Percentiles rank a stretch among this genome's conserved stretches.
phyloP scores from a whole-genome alignment of 2,329 filamentous ascomycete genomes.

The Aureobasidium sp. region DNA sequence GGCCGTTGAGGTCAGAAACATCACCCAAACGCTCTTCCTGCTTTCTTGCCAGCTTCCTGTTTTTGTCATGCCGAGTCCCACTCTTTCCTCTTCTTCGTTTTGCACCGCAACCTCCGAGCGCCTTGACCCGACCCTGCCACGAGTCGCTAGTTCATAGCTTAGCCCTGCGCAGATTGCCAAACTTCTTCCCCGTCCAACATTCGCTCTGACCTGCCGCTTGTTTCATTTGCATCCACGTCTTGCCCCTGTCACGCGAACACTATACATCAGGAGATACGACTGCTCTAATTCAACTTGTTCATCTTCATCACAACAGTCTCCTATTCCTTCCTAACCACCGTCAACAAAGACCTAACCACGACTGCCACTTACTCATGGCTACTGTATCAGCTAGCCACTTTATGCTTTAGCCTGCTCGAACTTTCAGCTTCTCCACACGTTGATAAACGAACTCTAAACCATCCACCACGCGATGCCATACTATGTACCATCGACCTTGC shows the following conservation, averaged over 20 bases:
- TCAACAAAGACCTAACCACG: not conserved
- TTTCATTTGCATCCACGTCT: not conserved
- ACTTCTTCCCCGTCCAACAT: not conserved
- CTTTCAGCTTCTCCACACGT: not conserved
- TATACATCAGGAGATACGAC: not conserved
- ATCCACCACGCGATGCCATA: not conserved
- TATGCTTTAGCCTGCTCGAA: not conserved
- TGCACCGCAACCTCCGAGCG: not conserved
- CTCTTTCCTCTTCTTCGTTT: slow-evolving; percentile 3
- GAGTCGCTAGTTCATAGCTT: not conserved
- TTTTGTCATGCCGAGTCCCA: slow-evolving; percentile 6
- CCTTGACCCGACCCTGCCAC: not conserved
- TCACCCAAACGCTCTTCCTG: not conserved
- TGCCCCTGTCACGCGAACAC: not conserved
- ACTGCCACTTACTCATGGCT: not conserved
- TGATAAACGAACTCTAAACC: not conserved
- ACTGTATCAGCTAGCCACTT: not conserved
- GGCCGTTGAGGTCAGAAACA: slow-evolving; percentile 9
- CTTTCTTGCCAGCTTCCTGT: not conserved
- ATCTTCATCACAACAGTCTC: not conserved
- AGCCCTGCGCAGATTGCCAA: slow-evolving; percentile 5
- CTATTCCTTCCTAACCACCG: not conserved
- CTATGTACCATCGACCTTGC: not conserved
- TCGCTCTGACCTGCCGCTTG: not conserved
- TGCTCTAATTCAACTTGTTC: not conserved